Percentiles rank a stretch among this genome's conserved stretches.
These are phyloP conservation scores for Jamesozyma piceae DNA, from an alignment of 805 yeast genomes.

Conservation along the genomic window DNA sequence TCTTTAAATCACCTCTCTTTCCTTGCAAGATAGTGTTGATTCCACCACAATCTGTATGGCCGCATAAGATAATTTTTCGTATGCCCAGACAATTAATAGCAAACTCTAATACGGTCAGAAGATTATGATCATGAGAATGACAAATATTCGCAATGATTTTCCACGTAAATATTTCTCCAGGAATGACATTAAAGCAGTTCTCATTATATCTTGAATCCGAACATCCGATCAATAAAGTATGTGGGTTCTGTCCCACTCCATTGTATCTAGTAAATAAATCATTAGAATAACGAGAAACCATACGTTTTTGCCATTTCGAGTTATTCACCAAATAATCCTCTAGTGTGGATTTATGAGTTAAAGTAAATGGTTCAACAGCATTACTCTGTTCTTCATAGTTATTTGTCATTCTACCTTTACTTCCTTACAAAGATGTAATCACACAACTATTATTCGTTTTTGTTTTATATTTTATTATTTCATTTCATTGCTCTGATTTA, in stretches of 20 bases:
- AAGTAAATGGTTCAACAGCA: slow-evolving; percentile 11
- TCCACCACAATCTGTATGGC: slow-evolving; percentile 94
- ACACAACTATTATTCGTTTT: too few relatives aligned
- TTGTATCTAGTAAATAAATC: slow-evolving; percentile 44
- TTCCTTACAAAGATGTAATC: too few relatives aligned
- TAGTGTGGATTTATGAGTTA: slow-evolving; percentile 24
- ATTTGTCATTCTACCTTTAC: not conserved
- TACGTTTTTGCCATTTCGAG: slow-evolving; percentile 36
- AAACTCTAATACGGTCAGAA: slow-evolving; percentile 73
- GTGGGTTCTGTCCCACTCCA: slow-evolving; percentile 65
- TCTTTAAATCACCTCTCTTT: slow-evolving; percentile 32
- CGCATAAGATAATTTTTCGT: slow-evolving; percentile 72
- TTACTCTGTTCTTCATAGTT: not conserved
- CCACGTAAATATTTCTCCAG: slow-evolving; percentile 85
- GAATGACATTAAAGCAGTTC: slow-evolving; percentile 57
- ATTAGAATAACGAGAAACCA: slow-evolving; percentile 44
- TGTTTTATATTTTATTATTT: too few relatives aligned
- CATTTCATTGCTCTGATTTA: too few relatives aligned
- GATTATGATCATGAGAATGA: slow-evolving; percentile 55
- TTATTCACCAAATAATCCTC: slow-evolving; percentile 35
- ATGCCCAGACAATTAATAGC: slow-evolving; percentile 80
- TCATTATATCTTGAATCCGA: slow-evolving; percentile 87
- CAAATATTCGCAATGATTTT: slow-evolving; percentile 80
- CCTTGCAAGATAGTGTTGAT: slow-evolving; percentile 59
- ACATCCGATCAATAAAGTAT: slow-evolving; percentile 88